These are phyloP conservation scores for Peronospora belbahrii DNA, from an alignment of 352 stramenopile species.

Conservation along the genomic window DNA sequence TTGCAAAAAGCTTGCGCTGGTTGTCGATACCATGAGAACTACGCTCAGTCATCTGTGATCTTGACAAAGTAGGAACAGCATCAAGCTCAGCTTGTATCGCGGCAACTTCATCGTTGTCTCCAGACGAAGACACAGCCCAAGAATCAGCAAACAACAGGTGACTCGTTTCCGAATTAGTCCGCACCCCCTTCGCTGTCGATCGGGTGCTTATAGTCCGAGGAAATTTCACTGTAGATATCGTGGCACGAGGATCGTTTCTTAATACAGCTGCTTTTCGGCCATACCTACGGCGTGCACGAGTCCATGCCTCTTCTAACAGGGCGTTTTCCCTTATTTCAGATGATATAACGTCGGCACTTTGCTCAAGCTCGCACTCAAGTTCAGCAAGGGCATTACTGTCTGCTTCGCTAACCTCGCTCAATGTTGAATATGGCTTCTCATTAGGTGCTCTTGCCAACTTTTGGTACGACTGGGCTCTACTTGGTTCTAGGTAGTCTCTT, in stretches of 20 bases:
- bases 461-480: not conserved
- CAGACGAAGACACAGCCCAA: slow-evolving; percentile 13
- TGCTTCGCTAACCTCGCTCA: slow-evolving; percentile 12
- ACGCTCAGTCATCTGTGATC: not conserved
- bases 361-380: slow-evolving; percentile 42
- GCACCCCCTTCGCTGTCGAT: slow-evolving; percentile 4
- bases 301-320: not conserved
- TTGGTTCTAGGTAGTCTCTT: slow-evolving; percentile 3
- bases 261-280: slow-evolving; percentile 1
- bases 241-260: slow-evolving; percentile 2
- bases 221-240: not conserved
- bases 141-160: slow-evolving; percentile 13
- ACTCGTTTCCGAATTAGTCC: slow-evolving; percentile 7
- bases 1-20: not conserved
- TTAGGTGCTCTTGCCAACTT: not conserved
- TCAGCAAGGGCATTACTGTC: slow-evolving; percentile 33
- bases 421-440: slow-evolving; percentile 1
- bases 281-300: slow-evolving; percentile 5
- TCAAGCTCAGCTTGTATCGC: slow-evolving; percentile 31
- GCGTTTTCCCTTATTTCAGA: slow-evolving; percentile 1
- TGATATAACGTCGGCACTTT: slow-evolving; percentile 7
- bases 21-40: not conserved
- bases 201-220: not conserved
- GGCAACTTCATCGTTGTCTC: slow-evolving; percentile 25
- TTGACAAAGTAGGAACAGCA: slow-evolving; percentile 2